Conservation (phyloP, 208 protist species). For the Acanthamoeba castellanii region DNA sequence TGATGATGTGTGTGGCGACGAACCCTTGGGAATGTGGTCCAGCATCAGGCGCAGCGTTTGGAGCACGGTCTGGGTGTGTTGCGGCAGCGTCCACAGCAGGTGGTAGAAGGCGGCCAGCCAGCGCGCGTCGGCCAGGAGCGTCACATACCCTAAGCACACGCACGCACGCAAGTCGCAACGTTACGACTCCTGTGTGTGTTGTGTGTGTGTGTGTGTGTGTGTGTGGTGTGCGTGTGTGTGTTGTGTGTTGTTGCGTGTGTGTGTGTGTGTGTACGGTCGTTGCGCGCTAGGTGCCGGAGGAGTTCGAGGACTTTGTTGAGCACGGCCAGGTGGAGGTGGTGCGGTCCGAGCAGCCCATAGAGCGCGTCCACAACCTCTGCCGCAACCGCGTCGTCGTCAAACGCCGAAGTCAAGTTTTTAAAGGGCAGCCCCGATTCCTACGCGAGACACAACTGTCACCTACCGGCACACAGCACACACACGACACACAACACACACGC, state of each 20-base stretch:
- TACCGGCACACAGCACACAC: too few species aligned
- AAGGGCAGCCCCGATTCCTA: not conserved
- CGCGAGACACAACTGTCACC: too few species aligned
- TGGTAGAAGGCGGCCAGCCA: not conserved
- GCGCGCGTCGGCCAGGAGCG: not conserved
- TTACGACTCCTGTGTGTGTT: too few species aligned
- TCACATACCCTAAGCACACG: not conserved
- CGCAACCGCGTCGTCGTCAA: not conserved
- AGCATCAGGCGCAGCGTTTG: not conserved
- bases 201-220: not conserved
- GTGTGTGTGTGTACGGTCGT: not conserved
- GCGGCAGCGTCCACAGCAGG: not conserved
- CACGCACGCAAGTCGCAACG: too few species aligned
- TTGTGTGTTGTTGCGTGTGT: not conserved
- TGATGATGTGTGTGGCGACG: not conserved
- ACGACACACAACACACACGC: too few species aligned
- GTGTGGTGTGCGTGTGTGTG: not conserved
- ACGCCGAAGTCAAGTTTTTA: not conserved
- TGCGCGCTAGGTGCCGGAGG: not conserved
- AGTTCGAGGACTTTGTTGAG: constrained; percentile 7
- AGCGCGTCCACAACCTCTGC: not conserved
- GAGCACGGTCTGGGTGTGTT: not conserved
- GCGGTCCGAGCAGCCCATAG: not conserved
- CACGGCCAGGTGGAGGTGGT: not conserved
- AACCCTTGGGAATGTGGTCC: not conserved